Percentiles rank a stretch among this genome's conserved stretches.
Evolutionary conservation across 2,329 filamentous ascomycete genomes (phyloP).

Genomic region (Aspergillus sp.): DNA sequence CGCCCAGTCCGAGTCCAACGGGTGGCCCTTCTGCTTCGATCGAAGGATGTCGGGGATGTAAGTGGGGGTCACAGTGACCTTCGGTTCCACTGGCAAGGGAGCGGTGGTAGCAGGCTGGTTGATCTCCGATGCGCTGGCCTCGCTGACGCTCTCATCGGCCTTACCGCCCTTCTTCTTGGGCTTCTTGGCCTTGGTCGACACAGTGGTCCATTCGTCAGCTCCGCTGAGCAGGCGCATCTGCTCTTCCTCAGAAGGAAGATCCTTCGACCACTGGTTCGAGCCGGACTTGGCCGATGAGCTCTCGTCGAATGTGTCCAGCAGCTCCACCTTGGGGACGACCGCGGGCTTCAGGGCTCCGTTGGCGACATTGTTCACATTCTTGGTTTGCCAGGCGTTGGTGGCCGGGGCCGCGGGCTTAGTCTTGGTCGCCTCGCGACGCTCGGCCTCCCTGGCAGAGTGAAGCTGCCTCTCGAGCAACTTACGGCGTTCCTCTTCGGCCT

Average conservation of each 20-base stretch:
- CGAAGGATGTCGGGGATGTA: slow-evolving; percentile 28
- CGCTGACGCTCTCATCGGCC: slow-evolving; percentile 39
- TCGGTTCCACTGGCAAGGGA: slow-evolving; percentile 24
- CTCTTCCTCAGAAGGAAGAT: slow-evolving; percentile 54
- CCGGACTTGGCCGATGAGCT: slow-evolving; percentile 10
- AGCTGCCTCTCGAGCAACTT: slow-evolving; percentile 73
- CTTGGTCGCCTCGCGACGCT: slow-evolving; percentile 65
- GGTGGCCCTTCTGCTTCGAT: slow-evolving; percentile 34
- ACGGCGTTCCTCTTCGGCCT: slow-evolving; percentile 72
- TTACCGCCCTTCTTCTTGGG: slow-evolving; percentile 44
- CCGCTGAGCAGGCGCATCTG: slow-evolving; percentile 49
- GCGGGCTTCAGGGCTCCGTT: slow-evolving; percentile 17
- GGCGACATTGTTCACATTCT: slow-evolving; percentile 24
- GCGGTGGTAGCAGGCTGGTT: slow-evolving; percentile 19
- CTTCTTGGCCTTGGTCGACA: slow-evolving; percentile 48
- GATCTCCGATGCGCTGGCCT: slow-evolving; percentile 35
- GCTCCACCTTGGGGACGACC: slow-evolving; percentile 17
- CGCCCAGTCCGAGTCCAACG: slow-evolving; percentile 41
- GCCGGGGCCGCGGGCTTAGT: slow-evolving; percentile 40
- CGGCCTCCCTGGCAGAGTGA: slow-evolving; percentile 70
- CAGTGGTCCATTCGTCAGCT: slow-evolving; percentile 55
- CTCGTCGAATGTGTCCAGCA: slow-evolving; percentile 41
- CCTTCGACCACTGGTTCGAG: slow-evolving; percentile 39
- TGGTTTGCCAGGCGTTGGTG: slow-evolving; percentile 49
- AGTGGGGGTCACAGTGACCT: slow-evolving; percentile 29